Percentiles rank a stretch among this genome's conserved stretches.
Conservation (phyloP, 2,329 filamentous ascomycete species). For the Ceratocystis colombiana region DNA sequence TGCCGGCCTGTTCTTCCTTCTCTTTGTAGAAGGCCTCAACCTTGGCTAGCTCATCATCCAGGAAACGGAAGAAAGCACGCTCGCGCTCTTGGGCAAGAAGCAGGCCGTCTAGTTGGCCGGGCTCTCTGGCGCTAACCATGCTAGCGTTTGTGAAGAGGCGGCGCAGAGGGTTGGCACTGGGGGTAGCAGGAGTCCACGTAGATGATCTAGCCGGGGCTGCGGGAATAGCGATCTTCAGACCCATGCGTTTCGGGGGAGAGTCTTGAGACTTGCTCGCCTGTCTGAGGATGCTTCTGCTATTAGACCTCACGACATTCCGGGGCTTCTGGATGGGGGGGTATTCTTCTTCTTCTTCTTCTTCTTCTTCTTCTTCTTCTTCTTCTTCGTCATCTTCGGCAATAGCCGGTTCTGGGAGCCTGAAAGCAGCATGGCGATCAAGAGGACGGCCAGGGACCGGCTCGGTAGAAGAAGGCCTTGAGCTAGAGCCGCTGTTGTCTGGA, state of each 20-base stretch:
- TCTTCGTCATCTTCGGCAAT: slow-evolving; percentile 31
- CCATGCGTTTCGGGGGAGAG: not conserved
- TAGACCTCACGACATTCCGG: not conserved
- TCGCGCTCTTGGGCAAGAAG: slow-evolving; percentile 62
- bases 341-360: slow-evolving; percentile 4
- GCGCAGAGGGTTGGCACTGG: slow-evolving; percentile 30
- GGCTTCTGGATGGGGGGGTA: slow-evolving; percentile 16
- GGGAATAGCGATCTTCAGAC: slow-evolving; percentile 15
- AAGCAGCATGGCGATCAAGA: slow-evolving; percentile 30
- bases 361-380: not conserved
- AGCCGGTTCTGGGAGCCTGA: slow-evolving; percentile 47
- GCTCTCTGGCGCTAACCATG: slow-evolving; percentile 27
- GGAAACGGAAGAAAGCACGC: slow-evolving; percentile 75
- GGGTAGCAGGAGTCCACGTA: slow-evolving; percentile 26
- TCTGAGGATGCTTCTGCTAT: slow-evolving; percentile 19
- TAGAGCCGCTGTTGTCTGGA: not conserved
- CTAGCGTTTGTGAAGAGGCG: slow-evolving; percentile 33
- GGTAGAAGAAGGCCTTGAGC: slow-evolving; percentile 5
- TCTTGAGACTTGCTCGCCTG: not conserved
- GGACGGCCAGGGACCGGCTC: slow-evolving; percentile 12
- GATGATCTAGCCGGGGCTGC: not conserved
- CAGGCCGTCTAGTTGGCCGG: slow-evolving; percentile 35
- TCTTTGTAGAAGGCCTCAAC: slow-evolving; percentile 80
- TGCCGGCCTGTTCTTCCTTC: slow-evolving; percentile 76
- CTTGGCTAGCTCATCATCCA: slow-evolving; percentile 79